Percentiles rank a stretch among this genome's conserved stretches.
These are phyloP conservation scores for Apiotrichum akiyoshidainum DNA, from an alignment of 1,284 basidiomycete species.

Conservation along the genomic window DNA sequence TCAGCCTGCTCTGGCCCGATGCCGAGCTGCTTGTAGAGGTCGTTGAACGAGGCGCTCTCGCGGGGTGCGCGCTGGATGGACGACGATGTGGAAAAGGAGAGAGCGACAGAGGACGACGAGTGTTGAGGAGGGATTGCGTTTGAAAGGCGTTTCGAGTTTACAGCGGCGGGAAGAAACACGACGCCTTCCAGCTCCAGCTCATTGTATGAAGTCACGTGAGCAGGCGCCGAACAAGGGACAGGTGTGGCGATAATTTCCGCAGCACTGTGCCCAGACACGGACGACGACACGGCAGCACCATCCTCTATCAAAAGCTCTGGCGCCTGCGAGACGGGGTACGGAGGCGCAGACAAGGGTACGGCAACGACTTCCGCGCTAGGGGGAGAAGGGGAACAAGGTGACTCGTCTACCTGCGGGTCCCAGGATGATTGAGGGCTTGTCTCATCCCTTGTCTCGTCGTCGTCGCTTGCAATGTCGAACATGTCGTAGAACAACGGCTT, in stretches of 20 bases:
- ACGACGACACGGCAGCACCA: not conserved
- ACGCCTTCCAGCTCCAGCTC: not conserved
- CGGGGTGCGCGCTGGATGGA: not conserved
- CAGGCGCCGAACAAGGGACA: not conserved
- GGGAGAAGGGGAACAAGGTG: not conserved
- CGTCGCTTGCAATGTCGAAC: conserved; percentile 10
- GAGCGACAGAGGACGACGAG: not conserved
- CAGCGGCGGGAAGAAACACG: not conserved
- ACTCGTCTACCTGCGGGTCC: not conserved
- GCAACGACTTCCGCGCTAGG: not conserved
- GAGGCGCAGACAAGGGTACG: not conserved
- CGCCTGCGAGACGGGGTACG: not conserved
- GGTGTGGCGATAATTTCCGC: conserved; percentile 2
- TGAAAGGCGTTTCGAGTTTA: conserved; percentile 4
- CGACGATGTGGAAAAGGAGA: not conserved
- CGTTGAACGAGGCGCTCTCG: conserved; percentile 31
- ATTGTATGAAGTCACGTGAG: conserved; percentile 1
- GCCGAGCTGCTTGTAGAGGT: conserved; percentile 46
- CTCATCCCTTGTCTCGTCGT: not conserved
- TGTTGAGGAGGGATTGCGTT: not conserved
- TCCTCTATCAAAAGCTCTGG: not conserved
- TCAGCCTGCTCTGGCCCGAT: conserved; percentile 32
- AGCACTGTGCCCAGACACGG: not conserved
- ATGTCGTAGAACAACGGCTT: conserved; percentile 20
- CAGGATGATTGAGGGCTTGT: too few relatives aligned